These are phyloP conservation scores for Physaria fendleri DNA, from an alignment of 345 rosid species.

Conservation along the genomic window DNA sequence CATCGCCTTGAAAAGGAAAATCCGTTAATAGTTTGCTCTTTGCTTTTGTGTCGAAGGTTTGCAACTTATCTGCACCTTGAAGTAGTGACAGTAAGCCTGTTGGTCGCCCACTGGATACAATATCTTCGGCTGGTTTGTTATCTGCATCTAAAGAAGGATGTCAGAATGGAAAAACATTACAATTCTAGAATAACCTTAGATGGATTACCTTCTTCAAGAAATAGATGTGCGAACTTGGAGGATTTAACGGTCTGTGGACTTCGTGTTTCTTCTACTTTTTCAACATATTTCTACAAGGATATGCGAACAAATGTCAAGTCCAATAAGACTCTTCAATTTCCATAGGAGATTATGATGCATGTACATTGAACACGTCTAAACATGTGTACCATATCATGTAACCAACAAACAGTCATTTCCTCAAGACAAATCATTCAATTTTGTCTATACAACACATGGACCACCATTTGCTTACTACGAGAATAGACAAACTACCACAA, in stretches of 20 bases:
- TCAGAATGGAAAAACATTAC: conserved; percentile 2
- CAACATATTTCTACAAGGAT: conserved; percentile 40
- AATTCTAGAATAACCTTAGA: neutral
- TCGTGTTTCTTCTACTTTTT: conserved; percentile 41
- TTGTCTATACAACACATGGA: conserved; percentile 5
- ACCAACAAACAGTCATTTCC: neutral
- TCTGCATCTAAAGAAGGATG: conserved; percentile 37
- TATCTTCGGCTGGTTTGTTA: conserved; percentile 51
- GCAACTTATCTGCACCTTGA: conserved; percentile 59
- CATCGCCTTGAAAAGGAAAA: conserved; percentile 38
- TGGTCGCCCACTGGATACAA: conserved; percentile 36
- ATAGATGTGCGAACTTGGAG: conserved; percentile 87
- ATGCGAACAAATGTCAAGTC: conserved; percentile 13
- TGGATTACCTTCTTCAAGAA: conserved; percentile 74
- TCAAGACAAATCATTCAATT: neutral
- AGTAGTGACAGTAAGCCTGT: conserved; percentile 69
- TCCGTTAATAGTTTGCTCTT: conserved; percentile 22
- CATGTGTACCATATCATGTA: neutral
- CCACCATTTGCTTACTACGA: neutral
- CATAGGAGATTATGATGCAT: neutral
- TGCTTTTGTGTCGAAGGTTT: conserved; percentile 40
- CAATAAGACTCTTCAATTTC: conserved; percentile 3
- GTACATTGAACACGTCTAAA: neutral
- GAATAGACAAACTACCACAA: conserved; percentile 3
- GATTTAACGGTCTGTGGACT: conserved; percentile 44